phyloP scores from a whole-genome alignment of 2,329 filamentous ascomycete species.

The Penicillium verrucosum region DNA sequence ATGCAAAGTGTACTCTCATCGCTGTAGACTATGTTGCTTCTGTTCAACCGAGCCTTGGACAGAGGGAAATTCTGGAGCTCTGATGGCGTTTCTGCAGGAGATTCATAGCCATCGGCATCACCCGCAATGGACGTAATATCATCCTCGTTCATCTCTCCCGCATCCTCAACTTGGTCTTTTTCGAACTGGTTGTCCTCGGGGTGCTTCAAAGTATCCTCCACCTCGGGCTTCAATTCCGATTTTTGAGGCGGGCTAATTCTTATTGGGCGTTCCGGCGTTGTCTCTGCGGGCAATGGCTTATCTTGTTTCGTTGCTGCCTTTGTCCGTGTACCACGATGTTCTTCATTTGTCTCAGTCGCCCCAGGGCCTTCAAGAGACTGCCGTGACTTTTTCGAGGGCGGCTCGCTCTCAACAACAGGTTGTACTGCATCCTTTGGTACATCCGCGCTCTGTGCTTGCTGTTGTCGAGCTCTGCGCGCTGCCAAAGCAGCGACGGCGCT shows the following conservation, averaged over 20 bases:
- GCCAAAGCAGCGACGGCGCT: constrained; percentile 45
- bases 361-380: constrained; percentile 25
- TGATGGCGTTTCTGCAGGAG: constrained; percentile 28
- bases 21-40: constrained; percentile 38
- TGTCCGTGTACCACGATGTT: constrained; percentile 14
- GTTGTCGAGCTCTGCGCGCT: constrained; percentile 42
- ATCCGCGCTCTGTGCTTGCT: constrained; percentile 27
- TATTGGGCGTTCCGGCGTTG: constrained; percentile 8
- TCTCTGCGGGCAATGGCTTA: constrained; percentile 12
- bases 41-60: constrained; percentile 38
- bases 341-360: constrained; percentile 10
- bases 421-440: constrained; percentile 19
- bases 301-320: constrained; percentile 23
- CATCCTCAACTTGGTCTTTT: constrained; percentile 19
- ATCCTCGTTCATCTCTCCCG: constrained; percentile 22
- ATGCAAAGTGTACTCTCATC: constrained; percentile 39
- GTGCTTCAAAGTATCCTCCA: background rate
- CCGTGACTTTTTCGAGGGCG: constrained; percentile 36
- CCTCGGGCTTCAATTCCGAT: background rate
- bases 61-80: constrained; percentile 40
- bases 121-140: constrained; percentile 24
- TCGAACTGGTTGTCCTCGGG: constrained; percentile 10
- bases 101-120: constrained; percentile 33
- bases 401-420: constrained; percentile 25
- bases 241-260: constrained; percentile 5